These are phyloP conservation scores for Exophiala aquamarina DNA, from an alignment of 2,329 filamentous ascomycete genomes.

Conservation along the genomic window DNA sequence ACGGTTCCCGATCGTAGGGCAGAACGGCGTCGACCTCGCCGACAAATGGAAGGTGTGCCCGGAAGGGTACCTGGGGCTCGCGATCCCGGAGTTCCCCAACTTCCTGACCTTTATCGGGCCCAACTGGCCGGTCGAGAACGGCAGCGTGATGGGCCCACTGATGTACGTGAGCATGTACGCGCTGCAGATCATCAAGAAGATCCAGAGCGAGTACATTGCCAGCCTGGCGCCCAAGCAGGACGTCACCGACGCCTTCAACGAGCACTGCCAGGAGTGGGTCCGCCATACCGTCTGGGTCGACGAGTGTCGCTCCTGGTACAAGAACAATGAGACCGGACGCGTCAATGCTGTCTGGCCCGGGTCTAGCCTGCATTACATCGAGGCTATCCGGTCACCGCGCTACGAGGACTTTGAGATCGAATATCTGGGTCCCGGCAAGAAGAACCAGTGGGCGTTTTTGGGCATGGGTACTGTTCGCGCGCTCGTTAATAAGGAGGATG, in stretches of 20 bases:
- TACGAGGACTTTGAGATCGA: constrained; percentile 49
- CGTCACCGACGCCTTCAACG: constrained; percentile 36
- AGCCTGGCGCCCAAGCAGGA: constrained; percentile 37
- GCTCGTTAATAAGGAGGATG: constrained; percentile 30
- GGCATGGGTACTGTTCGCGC: constrained; percentile 34
- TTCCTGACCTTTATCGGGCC: constrained; percentile 30
- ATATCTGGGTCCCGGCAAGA: constrained; percentile 32
- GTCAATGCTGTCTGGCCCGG: constrained; percentile 53
- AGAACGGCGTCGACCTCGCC: constrained; percentile 41
- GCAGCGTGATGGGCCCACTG: constrained; percentile 44
- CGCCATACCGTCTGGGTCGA: constrained; percentile 52
- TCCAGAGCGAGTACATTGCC: constrained; percentile 44
- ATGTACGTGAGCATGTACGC: constrained; percentile 42
- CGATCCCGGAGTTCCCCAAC: constrained; percentile 31
- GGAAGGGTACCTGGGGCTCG: constrained; percentile 30
- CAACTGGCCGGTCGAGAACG: constrained; percentile 47
- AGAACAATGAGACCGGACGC: constrained; percentile 47
- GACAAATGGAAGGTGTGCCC: constrained; percentile 43
- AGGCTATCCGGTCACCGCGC: constrained; percentile 41
- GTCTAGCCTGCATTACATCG: constrained; percentile 50
- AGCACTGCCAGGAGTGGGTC: constrained; percentile 47
- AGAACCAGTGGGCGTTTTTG: constrained; percentile 34
- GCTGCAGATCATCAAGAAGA: constrained; percentile 40
- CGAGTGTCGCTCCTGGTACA: constrained; percentile 44
- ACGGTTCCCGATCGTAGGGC: constrained; percentile 44